A percentile compares a stretch with the other conserved stretches of the same genome.
Conservation (phyloP, 139 green algal species). For the Trebouxia sp. region DNA sequence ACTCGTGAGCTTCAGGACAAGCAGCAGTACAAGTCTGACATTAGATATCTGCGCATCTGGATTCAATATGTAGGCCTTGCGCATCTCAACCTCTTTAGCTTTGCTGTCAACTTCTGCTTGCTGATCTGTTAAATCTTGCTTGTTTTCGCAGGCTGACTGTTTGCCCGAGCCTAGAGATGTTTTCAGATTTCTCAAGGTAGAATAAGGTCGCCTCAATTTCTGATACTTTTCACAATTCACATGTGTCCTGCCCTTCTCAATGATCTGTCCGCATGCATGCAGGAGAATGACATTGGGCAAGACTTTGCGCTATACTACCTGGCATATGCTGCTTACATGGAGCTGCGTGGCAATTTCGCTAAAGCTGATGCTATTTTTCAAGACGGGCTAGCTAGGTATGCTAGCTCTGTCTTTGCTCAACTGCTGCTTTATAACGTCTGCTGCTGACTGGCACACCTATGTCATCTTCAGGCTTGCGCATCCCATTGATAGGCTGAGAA, state of each 20-base stretch:
- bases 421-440: neutral
- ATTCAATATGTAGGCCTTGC: conserved; percentile 84
- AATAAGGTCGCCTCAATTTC: neutral
- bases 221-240: neutral
- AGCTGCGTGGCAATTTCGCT: conserved; percentile 73
- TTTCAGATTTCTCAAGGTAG: conserved; percentile 78
- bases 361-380: conserved; percentile 75
- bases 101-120: neutral
- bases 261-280: too few relatives aligned
- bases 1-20: conserved; percentile 67
- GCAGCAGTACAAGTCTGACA: conserved; percentile 74
- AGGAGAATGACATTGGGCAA: conserved; percentile 78
- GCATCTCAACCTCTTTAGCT: neutral
- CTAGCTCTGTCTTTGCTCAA: neutral
- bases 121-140: neutral
- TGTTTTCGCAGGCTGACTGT: conserved; percentile 72
- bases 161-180: conserved; percentile 84
- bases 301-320: conserved; percentile 87
- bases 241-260: neutral
- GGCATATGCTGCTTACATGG: conserved; percentile 81
- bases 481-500: conserved; percentile 72
- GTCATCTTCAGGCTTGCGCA: conserved; percentile 53
- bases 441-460: neutral
- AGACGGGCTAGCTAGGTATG: conserved; percentile 67
- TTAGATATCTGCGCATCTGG: conserved; percentile 91